phyloP scores from a whole-genome alignment of 1,284 basidiomycete genomes.

The Baeospora myosura region DNA sequence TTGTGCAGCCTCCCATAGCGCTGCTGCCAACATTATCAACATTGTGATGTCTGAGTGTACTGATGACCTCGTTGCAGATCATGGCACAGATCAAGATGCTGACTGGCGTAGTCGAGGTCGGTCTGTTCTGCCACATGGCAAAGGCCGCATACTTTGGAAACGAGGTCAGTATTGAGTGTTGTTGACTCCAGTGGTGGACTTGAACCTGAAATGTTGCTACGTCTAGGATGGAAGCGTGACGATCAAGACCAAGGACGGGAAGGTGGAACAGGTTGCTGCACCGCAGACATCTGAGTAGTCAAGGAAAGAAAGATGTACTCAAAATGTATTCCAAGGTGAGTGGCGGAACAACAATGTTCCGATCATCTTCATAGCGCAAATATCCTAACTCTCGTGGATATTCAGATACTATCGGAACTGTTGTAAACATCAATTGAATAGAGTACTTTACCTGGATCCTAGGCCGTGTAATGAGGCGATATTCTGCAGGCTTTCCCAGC shows the following conservation, averaged over 20 bases:
- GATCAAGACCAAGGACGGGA: conserved; percentile 13
- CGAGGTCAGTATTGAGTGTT: conserved; percentile 44
- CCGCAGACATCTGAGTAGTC: background rate
- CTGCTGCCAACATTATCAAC: no score
- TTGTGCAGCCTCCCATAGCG: background rate
- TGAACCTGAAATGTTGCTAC: background rate
- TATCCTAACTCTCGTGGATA: no score
- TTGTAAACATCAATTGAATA: no score
- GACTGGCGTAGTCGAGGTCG: conserved; percentile 96
- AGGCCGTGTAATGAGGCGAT: no score
- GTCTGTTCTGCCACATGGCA: conserved; percentile 91
- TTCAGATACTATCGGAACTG: no score
- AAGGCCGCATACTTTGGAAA: conserved; percentile 97
- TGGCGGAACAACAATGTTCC: no score
- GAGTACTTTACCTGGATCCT: no score
- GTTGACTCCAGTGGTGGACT: background rate
- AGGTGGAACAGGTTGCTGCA: conserved; percentile 7
- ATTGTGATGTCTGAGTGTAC: background rate
- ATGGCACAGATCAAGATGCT: conserved; percentile 76
- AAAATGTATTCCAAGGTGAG: no score
- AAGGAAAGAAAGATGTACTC: background rate
- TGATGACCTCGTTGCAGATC: conserved; percentile 38
- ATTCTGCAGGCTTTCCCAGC: no score
- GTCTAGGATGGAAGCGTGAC: conserved; percentile 15
- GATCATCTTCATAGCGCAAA: no score